phyloP scores from a whole-genome alignment of 495 filamentous ascomycete genomes.

The Trichoderma virens region DNA sequence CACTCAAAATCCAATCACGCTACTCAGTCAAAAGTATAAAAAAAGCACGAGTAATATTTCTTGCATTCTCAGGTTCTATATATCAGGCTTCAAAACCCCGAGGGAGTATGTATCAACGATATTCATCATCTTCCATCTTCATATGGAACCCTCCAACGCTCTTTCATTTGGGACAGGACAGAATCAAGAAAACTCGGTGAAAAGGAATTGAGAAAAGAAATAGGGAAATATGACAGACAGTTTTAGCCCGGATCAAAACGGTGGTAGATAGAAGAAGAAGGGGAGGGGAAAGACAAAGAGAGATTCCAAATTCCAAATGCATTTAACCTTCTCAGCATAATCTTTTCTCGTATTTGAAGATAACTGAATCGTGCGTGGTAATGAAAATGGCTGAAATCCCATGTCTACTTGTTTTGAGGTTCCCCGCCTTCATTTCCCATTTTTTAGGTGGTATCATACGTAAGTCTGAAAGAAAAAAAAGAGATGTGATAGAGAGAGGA shows the following conservation, averaged over 20 bases:
- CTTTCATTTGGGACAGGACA: neutral
- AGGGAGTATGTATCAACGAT: neutral
- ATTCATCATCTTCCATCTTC: neutral
- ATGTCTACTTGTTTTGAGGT: too few species aligned
- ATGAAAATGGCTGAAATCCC: too few species aligned
- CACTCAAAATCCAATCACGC: too few species aligned
- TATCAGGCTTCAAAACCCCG: neutral
- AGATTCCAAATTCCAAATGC: neutral
- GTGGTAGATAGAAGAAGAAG: neutral
- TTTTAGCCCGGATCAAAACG: neutral
- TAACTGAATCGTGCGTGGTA: too few species aligned
- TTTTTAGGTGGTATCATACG: too few species aligned
- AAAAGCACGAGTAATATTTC: neutral
- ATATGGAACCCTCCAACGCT: neutral
- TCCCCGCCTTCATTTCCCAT: too few species aligned
- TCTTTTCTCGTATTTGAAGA: too few species aligned
- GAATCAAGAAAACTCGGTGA: neutral
- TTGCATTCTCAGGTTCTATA: neutral
- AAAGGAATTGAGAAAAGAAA: neutral
- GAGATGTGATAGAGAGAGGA: too few species aligned
- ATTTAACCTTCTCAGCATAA: neutral
- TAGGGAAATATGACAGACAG: neutral
- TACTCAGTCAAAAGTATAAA: too few species aligned
- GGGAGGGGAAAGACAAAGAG: neutral
- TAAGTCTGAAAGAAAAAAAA: too few species aligned